A percentile compares a stretch with the other conserved stretches of the same genome.
Conservation (phyloP, 2,329 filamentous ascomycete species). For the Penicillium sp. region DNA sequence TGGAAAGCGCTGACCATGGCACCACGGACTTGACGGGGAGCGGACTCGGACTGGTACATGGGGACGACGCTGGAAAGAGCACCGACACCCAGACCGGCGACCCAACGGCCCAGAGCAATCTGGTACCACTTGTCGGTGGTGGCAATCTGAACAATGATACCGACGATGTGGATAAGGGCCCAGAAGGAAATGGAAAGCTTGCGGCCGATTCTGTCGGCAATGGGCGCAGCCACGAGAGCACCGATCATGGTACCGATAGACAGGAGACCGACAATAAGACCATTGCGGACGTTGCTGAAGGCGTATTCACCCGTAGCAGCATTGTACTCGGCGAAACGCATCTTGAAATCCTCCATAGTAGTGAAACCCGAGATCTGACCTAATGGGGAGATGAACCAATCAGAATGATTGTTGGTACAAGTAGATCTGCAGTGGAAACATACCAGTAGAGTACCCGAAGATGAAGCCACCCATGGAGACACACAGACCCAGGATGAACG, state of each 20-base stretch:
- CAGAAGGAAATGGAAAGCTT: conserved; percentile 47
- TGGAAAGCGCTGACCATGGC: conserved; percentile 51
- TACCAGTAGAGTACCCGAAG: conserved; percentile 47
- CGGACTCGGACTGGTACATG: conserved; percentile 49
- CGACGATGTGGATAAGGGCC: conserved; percentile 46
- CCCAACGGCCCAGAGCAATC: conserved; percentile 46
- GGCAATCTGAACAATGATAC: conserved; percentile 49
- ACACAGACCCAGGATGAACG: conserved; percentile 44
- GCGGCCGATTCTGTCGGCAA: conserved; percentile 47
- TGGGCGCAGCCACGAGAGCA: conserved; percentile 43
- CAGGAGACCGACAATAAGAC: conserved; percentile 46
- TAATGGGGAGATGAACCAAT: conserved; percentile 12
- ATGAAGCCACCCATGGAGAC: conserved; percentile 51
- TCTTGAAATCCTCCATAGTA: conserved; percentile 47
- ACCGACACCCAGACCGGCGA: conserved; percentile 50
- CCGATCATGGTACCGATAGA: conserved; percentile 47
- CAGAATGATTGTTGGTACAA: neutral
- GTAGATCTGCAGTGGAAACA: conserved; percentile 11
- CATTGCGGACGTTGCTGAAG: conserved; percentile 47
- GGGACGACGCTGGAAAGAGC: conserved; percentile 48
- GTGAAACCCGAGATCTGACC: conserved; percentile 48
- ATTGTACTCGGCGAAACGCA: conserved; percentile 39
- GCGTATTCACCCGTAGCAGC: conserved; percentile 31
- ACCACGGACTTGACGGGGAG: conserved; percentile 48
- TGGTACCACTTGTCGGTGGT: conserved; percentile 44